These are phyloP conservation scores for Eucalyptus pumila DNA, from an alignment of 345 rosid species.

Conservation along the genomic window DNA sequence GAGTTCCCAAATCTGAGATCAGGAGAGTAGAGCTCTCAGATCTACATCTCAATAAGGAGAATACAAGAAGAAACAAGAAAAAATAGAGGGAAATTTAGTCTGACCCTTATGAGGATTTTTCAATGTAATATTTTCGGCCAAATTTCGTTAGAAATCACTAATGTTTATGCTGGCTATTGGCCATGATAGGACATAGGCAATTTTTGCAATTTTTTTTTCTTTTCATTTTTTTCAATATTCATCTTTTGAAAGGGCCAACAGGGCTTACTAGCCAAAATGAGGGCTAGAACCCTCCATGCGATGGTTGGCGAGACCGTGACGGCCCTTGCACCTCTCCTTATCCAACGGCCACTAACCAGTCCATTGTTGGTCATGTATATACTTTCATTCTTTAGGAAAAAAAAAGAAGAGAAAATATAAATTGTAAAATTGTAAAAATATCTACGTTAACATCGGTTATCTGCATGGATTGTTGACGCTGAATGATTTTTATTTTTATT, in stretches of 20 bases:
- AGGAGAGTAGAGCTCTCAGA: neutral
- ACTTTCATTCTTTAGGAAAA: neutral
- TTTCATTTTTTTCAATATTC: neutral
- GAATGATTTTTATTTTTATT: neutral
- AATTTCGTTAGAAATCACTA: neutral
- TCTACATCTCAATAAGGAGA: neutral
- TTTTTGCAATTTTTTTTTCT: neutral
- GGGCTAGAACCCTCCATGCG: no score
- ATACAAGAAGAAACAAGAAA: neutral
- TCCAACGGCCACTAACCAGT: neutral
- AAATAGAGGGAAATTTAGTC: neutral
- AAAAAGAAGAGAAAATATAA: neutral
- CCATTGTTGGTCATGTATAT: neutral
- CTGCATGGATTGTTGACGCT: rapidly evolving
- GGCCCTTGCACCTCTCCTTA: neutral
- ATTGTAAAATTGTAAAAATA: neutral
- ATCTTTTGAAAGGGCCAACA: neutral
- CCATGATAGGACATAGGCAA: neutral
- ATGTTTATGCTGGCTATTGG: neutral
- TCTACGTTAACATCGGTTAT: rapidly evolving
- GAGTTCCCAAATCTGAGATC: neutral
- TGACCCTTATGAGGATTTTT: neutral
- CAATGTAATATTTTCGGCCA: neutral
- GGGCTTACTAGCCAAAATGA: neutral
- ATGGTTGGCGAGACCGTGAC: neutral